These are phyloP conservation scores for Umbelopsis ramanniana DNA, from an alignment of 192 early-diverging fungal species.

Conservation along the genomic window DNA sequence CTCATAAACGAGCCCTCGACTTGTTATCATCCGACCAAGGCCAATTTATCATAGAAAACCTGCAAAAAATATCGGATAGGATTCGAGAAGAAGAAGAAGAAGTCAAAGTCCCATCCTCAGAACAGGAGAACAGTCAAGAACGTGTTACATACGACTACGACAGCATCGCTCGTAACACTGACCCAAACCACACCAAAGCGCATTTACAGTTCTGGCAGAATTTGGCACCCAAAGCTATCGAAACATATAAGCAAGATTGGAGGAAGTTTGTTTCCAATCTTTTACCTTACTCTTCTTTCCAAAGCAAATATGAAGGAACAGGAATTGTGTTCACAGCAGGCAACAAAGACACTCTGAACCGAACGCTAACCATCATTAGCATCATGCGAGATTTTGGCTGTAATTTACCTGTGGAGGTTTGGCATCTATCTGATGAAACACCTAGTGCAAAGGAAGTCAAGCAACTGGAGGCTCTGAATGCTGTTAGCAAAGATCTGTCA, in stretches of 20 bases:
- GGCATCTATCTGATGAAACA: slow-evolving; percentile 38
- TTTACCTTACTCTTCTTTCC: background rate
- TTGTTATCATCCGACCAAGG: slow-evolving; percentile 3
- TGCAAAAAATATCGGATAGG: background rate
- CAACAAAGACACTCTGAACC: slow-evolving; percentile 35
- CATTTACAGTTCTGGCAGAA: slow-evolving; percentile 32
- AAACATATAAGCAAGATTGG: slow-evolving; percentile 29
- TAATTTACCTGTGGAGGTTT: slow-evolving; percentile 34
- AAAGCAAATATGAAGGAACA: slow-evolving; percentile 3
- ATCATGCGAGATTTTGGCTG: slow-evolving; percentile 29
- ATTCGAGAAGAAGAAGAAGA: background rate
- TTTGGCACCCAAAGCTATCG: slow-evolving; percentile 9
- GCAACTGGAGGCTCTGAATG: slow-evolving; percentile 9
- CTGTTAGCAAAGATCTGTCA: slow-evolving; percentile 26
- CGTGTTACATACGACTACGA: background rate
- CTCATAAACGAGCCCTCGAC: slow-evolving; percentile 4
- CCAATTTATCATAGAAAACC: slow-evolving; percentile 7
- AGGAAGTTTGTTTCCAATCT: slow-evolving; percentile 22
- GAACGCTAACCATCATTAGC: slow-evolving; percentile 25
- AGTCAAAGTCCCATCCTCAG: background rate
- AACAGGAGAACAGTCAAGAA: background rate
- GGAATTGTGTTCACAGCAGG: slow-evolving; percentile 41
- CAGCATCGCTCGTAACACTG: slow-evolving; percentile 27
- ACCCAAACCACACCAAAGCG: slow-evolving; percentile 32
- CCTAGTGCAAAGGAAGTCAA: background rate